These are phyloP conservation scores for Barbarea vulgaris DNA, from an alignment of 345 rosid species.

Conservation along the genomic window DNA sequence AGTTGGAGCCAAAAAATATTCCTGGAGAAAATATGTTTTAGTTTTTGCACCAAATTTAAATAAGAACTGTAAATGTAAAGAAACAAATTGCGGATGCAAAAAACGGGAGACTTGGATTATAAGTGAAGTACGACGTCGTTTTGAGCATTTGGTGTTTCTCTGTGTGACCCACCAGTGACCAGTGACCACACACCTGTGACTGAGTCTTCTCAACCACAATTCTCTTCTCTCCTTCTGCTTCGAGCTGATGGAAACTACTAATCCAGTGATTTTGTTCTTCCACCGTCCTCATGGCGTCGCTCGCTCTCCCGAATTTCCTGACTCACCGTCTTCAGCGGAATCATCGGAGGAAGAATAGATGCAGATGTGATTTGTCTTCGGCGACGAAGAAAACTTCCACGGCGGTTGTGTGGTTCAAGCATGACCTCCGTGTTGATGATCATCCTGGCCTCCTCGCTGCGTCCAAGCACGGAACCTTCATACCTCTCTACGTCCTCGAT, in stretches of 20 bases:
- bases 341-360: not conserved
- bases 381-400: constrained; percentile 39
- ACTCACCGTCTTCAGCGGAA: constrained; percentile 25
- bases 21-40: no score
- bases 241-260: constrained; percentile 43
- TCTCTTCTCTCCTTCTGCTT: not conserved
- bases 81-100: not conserved
- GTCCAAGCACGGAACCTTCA: constrained; percentile 40
- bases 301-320: constrained; percentile 45
- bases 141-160: not conserved
- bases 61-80: not conserved
- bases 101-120: not conserved
- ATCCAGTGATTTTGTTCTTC: constrained; percentile 1
- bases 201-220: constrained; percentile 55
- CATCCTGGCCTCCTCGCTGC: constrained; percentile 77
- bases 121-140: constrained; percentile 5
- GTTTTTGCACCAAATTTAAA: not conserved
- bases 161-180: not conserved
- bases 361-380: constrained; percentile 34
- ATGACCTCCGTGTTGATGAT: constrained; percentile 85
- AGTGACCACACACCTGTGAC: constrained; percentile 27
- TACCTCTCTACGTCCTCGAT: constrained; percentile 88
- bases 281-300: constrained; percentile 48
- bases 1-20: not conserved
- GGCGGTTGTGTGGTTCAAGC: constrained; percentile 89